Conservation (phyloP, 345 rosid genomes). For the Rubroshorea leprosula region DNA sequence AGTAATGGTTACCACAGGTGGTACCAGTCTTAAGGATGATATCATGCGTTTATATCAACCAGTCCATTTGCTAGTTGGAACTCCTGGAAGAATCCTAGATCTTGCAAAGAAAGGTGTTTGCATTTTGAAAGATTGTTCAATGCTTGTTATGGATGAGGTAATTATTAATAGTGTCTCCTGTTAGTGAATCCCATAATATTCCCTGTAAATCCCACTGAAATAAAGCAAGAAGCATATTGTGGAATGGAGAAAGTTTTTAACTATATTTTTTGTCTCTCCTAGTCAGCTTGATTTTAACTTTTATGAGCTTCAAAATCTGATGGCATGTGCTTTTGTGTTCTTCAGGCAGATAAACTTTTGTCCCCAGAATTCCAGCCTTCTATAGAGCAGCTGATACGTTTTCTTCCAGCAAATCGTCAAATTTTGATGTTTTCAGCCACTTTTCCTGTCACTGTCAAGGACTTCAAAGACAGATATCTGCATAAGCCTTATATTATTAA, state of each 20-base stretch:
- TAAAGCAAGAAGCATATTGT: constrained; percentile 4
- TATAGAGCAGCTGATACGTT: constrained; percentile 80
- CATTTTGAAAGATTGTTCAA: constrained; percentile 83
- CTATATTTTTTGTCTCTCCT: neutral
- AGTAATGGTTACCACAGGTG: constrained; percentile 99
- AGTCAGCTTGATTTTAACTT: constrained; percentile 3
- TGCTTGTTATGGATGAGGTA: constrained; percentile 99
- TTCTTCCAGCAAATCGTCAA: constrained; percentile 81
- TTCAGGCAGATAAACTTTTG: constrained; percentile 96
- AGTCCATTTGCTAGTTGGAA: constrained; percentile 94
- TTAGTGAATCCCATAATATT: no score
- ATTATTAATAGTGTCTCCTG: constrained; percentile 9
- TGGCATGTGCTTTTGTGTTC: no score
- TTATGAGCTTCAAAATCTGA: constrained; percentile 35
- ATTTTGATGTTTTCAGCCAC: constrained; percentile 98
- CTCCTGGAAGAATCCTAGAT: constrained; percentile 97
- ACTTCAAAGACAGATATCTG: constrained; percentile 86
- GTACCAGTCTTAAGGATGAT: constrained; percentile 99
- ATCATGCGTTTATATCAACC: constrained; percentile 98
- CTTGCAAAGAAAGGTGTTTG: constrained; percentile 95
- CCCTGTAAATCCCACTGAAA: neutral
- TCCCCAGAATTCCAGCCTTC: constrained; percentile 99
- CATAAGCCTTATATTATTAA: constrained; percentile 83
- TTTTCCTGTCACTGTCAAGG: constrained; percentile 97
- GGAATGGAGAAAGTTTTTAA: no score